Percentiles rank a stretch among this genome's conserved stretches.
Evolutionary conservation across 345 rosid species (phyloP).

Genomic region (Raphanus raphanistrum): DNA sequence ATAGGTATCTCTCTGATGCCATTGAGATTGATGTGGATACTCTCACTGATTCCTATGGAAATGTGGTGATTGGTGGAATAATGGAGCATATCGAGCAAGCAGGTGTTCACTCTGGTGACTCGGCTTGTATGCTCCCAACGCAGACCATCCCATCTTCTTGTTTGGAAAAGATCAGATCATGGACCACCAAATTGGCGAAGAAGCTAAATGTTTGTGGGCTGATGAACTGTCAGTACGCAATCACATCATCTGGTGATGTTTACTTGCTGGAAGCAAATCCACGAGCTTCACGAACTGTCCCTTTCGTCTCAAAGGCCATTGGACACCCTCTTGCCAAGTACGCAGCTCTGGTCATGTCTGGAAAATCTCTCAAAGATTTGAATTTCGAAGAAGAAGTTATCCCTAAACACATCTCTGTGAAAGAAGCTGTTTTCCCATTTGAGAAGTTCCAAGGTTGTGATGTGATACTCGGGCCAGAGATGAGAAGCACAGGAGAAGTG

Average conservation of each 20-base stretch:
- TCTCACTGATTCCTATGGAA: conserved; percentile 76
- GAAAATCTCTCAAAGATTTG: conserved; percentile 70
- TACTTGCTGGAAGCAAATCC: conserved; percentile 98
- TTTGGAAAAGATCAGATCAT: conserved; percentile 70
- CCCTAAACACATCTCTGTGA: conserved; percentile 79
- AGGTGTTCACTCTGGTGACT: conserved; percentile 98
- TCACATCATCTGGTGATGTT: conserved; percentile 75
- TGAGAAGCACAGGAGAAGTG: conserved; percentile 96
- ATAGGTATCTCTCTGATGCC: conserved; percentile 86
- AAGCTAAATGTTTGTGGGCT: conserved; percentile 87
- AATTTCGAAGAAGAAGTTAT: conserved; percentile 75
- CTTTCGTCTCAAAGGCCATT: conserved; percentile 96
- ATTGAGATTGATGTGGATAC: conserved; percentile 88
- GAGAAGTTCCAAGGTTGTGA: conserved; percentile 95
- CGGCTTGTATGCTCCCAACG: conserved; percentile 91
- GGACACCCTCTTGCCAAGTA: conserved; percentile 95
- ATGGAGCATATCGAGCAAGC: conserved; percentile 99
- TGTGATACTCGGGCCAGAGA: conserved; percentile 91
- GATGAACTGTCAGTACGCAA: conserved; percentile 95
- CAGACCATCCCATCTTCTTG: conserved; percentile 71
- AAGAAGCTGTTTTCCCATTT: conserved; percentile 97
- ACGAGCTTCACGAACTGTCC: conserved; percentile 94
- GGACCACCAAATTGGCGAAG: conserved; percentile 80
- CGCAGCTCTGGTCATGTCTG: conserved; percentile 93
- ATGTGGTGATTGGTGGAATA: conserved; percentile 92